A percentile compares a stretch with the other conserved stretches of the same genome.
Conservation (phyloP, 768 basidiomycete species). For the Naganishia friedmannii region DNA sequence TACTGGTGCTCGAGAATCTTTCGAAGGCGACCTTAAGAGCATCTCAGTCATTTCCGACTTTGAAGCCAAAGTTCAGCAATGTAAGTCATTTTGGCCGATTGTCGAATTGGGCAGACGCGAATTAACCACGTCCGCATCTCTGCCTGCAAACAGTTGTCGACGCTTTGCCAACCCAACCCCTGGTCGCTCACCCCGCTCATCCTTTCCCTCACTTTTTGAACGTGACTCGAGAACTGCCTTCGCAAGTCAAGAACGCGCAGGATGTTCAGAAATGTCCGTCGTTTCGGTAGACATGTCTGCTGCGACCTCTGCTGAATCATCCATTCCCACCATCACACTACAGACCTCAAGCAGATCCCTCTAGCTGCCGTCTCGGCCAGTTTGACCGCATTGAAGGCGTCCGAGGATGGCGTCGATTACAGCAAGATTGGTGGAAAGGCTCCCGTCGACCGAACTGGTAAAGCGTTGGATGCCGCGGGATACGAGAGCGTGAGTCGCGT, state of each 20-base stretch:
- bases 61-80: constrained; percentile 40
- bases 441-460: constrained; percentile 6
- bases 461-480: constrained; percentile 27
- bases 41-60: constrained; percentile 48
- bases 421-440: constrained; percentile 22
- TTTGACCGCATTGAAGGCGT: constrained; percentile 26
- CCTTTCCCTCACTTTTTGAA: constrained; percentile 51
- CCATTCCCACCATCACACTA: no score
- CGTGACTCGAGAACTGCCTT: constrained; percentile 38
- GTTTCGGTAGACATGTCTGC: not conserved
- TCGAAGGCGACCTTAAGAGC: constrained; percentile 41
- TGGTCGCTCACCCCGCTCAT: constrained; percentile 48
- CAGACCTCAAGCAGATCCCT: constrained; percentile 28
- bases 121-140: not conserved
- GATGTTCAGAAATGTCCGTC: constrained; percentile 49
- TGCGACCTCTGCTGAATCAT: not conserved
- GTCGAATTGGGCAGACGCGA: not conserved
- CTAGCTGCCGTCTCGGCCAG: constrained; percentile 25
- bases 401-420: constrained; percentile 26
- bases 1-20: constrained; percentile 35
- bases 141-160: constrained; percentile 36
- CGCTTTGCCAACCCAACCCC: constrained; percentile 41
- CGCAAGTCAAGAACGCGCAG: constrained; percentile 43
- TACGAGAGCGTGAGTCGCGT: constrained; percentile 26
- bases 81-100: constrained; percentile 36